Evolutionary conservation across 1,284 basidiomycete species (phyloP).

Genomic region (Rhodotorula sp.): DNA sequence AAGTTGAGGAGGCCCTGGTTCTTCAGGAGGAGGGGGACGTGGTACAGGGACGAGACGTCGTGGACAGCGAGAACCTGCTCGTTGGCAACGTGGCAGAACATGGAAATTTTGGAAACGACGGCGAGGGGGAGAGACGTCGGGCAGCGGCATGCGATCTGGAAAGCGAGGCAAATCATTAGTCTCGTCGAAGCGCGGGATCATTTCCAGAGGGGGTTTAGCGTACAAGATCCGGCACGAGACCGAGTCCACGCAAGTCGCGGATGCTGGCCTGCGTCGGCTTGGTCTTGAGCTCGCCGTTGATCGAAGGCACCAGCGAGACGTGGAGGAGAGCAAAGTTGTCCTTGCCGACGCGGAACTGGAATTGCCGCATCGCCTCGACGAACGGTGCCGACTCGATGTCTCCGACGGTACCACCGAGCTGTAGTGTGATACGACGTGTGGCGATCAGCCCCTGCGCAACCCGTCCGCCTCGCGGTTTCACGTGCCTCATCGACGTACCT

Average conservation of each 20-base stretch:
- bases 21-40: slow-evolving; percentile 88
- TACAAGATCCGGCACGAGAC: slow-evolving; percentile 80
- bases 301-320: slow-evolving; percentile 95
- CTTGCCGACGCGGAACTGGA: slow-evolving; percentile 96
- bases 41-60: slow-evolving; percentile 95
- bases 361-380: slow-evolving; percentile 97
- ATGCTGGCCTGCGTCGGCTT: slow-evolving; percentile 98
- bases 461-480: background rate
- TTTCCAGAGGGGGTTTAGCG: slow-evolving; percentile 43
- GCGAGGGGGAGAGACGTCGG: slow-evolving; percentile 66
- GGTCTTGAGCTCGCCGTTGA: slow-evolving; percentile 98
- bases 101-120: slow-evolving; percentile 94
- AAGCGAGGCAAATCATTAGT: background rate
- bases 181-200: background rate
- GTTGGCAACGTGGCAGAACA: slow-evolving; percentile 96
- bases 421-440: background rate
- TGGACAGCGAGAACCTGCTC: slow-evolving; percentile 96
- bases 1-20: slow-evolving; percentile 88
- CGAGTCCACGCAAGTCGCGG: slow-evolving; percentile 87
- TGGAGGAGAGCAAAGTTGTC: slow-evolving; percentile 98
- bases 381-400: slow-evolving; percentile 97
- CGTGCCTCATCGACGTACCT: slow-evolving; percentile 55
- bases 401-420: slow-evolving; percentile 94
- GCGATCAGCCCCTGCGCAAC: background rate
- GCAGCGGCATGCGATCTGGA: slow-evolving; percentile 77